phyloP scores from a whole-genome alignment of 768 basidiomycete species.

The Tulasnella sp. region DNA sequence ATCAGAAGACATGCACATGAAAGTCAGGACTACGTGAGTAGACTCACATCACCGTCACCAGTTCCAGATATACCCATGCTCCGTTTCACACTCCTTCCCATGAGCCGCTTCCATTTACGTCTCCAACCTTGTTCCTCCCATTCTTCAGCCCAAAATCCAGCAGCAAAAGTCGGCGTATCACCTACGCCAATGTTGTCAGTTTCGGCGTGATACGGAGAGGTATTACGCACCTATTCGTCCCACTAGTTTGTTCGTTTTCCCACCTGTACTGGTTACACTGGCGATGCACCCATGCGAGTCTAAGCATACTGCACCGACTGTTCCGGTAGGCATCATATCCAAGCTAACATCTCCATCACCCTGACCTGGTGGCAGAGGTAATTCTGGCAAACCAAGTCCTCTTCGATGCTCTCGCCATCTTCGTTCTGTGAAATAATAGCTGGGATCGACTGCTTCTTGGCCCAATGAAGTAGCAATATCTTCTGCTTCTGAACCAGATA shows the following conservation, averaged over 20 bases:
- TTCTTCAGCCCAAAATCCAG: constrained; percentile 77
- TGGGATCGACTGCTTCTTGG: constrained; percentile 48
- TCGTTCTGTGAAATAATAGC: constrained; percentile 63
- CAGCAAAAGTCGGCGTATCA: constrained; percentile 65
- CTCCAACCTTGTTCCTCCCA: constrained; percentile 36
- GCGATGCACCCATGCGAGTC: constrained; percentile 64
- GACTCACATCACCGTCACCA: constrained; percentile 67
- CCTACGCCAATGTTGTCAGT: constrained; percentile 22
- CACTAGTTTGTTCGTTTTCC: constrained; percentile 68
- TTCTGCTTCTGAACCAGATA: constrained; percentile 57
- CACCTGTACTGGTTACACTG: constrained; percentile 65
- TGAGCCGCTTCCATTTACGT: constrained; percentile 32
- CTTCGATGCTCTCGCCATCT: constrained; percentile 68
- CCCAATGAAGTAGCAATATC: constrained; percentile 40
- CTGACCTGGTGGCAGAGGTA: constrained; percentile 33
- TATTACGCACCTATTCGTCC: constrained; percentile 43
- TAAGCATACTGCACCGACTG: constrained; percentile 74
- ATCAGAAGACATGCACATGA: too few relatives aligned
- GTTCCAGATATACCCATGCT: constrained; percentile 73
- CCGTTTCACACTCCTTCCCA: constrained; percentile 23
- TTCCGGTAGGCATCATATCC: constrained; percentile 57
- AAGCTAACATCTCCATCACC: constrained; percentile 26
- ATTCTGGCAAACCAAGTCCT: constrained; percentile 60
- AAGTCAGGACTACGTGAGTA: not conserved
- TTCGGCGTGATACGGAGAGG: not conserved